Evolutionary conservation across 108 stramenopile genomes (phyloP).

Genomic region (Discostella stelligeroides): DNA sequence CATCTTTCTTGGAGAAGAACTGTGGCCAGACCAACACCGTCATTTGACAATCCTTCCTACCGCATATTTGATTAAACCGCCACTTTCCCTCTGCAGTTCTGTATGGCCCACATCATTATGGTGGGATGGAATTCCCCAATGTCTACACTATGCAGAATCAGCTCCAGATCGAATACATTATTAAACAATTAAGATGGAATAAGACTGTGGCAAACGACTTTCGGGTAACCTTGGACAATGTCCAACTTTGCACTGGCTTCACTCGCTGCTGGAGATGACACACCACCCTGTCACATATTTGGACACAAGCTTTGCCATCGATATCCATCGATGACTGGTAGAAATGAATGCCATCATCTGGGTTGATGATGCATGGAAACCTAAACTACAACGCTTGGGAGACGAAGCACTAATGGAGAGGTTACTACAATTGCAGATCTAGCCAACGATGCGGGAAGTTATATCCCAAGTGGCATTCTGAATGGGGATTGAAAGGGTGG

Average conservation of each 20-base stretch:
- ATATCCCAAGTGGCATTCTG: no score
- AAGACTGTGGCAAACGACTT: constrained; percentile 14
- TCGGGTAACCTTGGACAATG: not conserved
- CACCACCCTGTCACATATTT: not conserved
- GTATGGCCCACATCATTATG: not conserved
- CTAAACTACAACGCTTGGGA: no score
- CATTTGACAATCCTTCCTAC: constrained; percentile 2
- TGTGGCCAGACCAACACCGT: not conserved
- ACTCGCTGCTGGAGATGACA: not conserved
- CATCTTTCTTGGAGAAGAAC: not conserved
- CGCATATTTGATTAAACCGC: not conserved
- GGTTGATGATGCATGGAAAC: not conserved
- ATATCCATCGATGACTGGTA: not conserved
- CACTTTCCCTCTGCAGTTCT: constrained; percentile 3
- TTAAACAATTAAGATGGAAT: constrained; percentile 10
- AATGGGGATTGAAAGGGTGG: no score
- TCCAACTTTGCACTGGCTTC: constrained; percentile 2
- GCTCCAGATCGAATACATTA: not conserved
- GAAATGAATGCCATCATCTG: not conserved
- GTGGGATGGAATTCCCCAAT: constrained; percentile 11
- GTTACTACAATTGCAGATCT: no score
- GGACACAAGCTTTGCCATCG: not conserved
- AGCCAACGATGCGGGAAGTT: no score
- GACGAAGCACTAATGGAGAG: no score
- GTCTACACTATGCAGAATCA: not conserved